phyloP scores from a whole-genome alignment of 2,329 filamentous ascomycete genomes.

The Bertia moriformis region DNA sequence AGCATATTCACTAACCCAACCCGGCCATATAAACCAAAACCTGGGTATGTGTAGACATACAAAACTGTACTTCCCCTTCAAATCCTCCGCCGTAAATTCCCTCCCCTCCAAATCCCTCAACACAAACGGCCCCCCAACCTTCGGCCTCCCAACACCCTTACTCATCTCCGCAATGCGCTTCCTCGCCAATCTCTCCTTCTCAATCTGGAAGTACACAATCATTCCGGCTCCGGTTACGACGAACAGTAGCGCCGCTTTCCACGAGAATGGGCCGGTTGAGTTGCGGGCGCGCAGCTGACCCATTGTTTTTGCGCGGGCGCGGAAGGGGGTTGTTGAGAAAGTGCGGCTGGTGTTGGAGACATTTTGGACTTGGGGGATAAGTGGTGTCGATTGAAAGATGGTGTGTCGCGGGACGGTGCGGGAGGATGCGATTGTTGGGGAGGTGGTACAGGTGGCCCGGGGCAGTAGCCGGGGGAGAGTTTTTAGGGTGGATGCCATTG shows the following conservation, averaged over 20 bases:
- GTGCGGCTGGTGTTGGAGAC: too few relatives aligned
- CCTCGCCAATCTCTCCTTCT: constrained; percentile 82
- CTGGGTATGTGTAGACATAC: constrained; percentile 29
- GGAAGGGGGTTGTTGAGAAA: neutral
- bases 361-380: too few relatives aligned
- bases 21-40: neutral
- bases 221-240: constrained; percentile 63
- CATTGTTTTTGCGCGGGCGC: neutral
- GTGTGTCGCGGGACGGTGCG: too few relatives aligned
- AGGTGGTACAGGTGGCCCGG: too few relatives aligned
- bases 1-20: neutral
- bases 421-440: too few relatives aligned
- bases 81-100: constrained; percentile 61
- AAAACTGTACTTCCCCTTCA: constrained; percentile 75
- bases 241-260: constrained; percentile 79
- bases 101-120: constrained; percentile 71
- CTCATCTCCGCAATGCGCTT: constrained; percentile 79
- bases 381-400: too few relatives aligned
- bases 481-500: too few relatives aligned
- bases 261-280: constrained; percentile 58
- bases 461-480: too few relatives aligned
- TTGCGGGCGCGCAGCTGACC: neutral
- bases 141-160: constrained; percentile 83
- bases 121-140: constrained; percentile 78
- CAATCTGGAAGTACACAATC: constrained; percentile 80